Evolutionary conservation across 306 rosid species (phyloP).

Genomic region (Pachyrhizus erosus): DNA sequence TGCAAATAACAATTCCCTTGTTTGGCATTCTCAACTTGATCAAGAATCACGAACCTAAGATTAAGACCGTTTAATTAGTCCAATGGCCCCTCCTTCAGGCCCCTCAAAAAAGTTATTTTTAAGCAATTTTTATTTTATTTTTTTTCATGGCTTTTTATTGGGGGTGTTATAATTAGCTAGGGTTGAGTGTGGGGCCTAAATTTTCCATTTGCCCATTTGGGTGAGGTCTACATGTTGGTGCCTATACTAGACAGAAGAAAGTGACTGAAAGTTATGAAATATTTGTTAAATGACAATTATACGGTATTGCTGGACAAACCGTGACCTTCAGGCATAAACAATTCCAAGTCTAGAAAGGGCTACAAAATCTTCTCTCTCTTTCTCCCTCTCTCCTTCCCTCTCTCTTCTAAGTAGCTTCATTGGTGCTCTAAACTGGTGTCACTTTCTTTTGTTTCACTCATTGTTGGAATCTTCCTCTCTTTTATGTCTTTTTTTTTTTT

Average conservation of each 20-base stretch:
- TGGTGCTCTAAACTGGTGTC: conserved; percentile 49
- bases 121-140: neutral
- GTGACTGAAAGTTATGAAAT: conserved; percentile 52
- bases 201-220: conserved; percentile 43
- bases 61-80: conserved; percentile 10
- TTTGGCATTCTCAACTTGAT: conserved; percentile 26
- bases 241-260: conserved; percentile 58
- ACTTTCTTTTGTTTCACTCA: conserved; percentile 60
- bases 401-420: conserved; percentile 29
- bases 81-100: neutral
- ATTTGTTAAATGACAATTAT: conserved; percentile 51
- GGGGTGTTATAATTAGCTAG: conserved; percentile 56
- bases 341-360: conserved; percentile 40
- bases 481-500: conserved; percentile 21
- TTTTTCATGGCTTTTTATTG: conserved; percentile 24
- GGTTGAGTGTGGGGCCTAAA: conserved; percentile 55
- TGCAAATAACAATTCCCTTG: conserved; percentile 13
- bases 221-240: conserved; percentile 75
- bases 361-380: conserved; percentile 25
- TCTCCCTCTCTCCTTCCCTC: neutral
- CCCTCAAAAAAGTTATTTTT: neutral
- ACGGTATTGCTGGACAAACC: conserved; percentile 68
- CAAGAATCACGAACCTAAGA: neutral
- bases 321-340: conserved; percentile 57
- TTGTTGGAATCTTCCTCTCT: conserved; percentile 53